Base-by-base conservation (phyloP, 495 filamentous ascomycete genomes). In the Echria macrotheca region DNA sequence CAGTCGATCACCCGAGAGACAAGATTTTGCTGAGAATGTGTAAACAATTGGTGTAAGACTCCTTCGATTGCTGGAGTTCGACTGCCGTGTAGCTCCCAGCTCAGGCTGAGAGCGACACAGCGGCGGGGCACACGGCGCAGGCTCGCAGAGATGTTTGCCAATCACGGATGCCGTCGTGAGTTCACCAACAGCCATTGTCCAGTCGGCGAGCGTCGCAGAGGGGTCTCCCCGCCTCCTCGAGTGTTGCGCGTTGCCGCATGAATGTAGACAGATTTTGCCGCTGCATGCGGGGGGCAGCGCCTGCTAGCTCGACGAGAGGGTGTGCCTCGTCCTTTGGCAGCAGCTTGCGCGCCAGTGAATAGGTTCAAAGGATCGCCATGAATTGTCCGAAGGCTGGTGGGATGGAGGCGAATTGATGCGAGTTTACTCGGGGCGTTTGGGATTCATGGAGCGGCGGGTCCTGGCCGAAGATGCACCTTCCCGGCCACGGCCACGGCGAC, bases 201-300 rank as follows among this genome's bases (percentile, higher is more conserved):
- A 48, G 22, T 48, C 46, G 46, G 21, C n/a, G 35, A 39, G 21
- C 14, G 46, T 17, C 32, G 33, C 33, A n/a, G 23, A 37, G 23
- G 18, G 18, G 17, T 15, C 12, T 38, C 19, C 45, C 33, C 33
- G 22, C 45, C 29, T 33, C 44, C 11, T 22, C 21, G 12, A 24
- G 19, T 15, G 5, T 8, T 21, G 17, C 19, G 44, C 21, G 49
- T 50, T 52, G 44, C 31, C 46, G 61, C 59, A 65, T 65, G 61
- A 65, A 62, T 50, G 25, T 48, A 40, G 31, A 19, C 15, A 15
- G 29, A 52, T 61, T 57, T 59, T 64, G 52, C 61, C 56, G 58
- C 58, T 64, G 54, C 58, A 58, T 33, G 49, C 49, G 49, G 56
- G 47, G 42, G 28, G 41, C 40, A 29, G 38, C 38, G 22, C 18